Conservation (phyloP, 2,329 filamentous ascomycete species). For the Phyllosticta citriasiana region DNA sequence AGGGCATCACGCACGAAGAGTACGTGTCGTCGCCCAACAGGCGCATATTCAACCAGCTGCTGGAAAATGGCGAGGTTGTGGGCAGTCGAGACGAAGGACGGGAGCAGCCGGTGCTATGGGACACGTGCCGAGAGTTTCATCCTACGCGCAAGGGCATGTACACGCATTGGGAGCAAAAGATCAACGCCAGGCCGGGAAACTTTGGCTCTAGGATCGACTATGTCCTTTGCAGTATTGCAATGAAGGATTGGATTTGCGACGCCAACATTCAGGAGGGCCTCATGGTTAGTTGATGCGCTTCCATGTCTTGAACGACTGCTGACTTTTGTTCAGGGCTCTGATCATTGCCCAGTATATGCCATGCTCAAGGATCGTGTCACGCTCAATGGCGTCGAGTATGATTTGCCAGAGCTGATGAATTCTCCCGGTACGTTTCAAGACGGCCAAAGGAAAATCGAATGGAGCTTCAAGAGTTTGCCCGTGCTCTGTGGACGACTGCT, state of each 20-base stretch:
- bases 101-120: slow-evolving; percentile 65
- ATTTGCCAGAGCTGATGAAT: slow-evolving; percentile 68
- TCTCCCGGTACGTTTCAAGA: slow-evolving; percentile 59
- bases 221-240: slow-evolving; percentile 68
- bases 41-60: slow-evolving; percentile 74
- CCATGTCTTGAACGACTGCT: not conserved
- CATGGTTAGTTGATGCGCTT: slow-evolving; percentile 40
- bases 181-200: slow-evolving; percentile 92
- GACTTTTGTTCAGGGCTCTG: slow-evolving; percentile 55
- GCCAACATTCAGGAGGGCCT: slow-evolving; percentile 88
- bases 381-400: slow-evolving; percentile 37
- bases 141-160: slow-evolving; percentile 80
- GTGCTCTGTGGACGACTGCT: slow-evolving; percentile 73
- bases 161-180: slow-evolving; percentile 92
- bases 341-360: slow-evolving; percentile 90
- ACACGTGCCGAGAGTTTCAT: slow-evolving; percentile 75
- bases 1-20: slow-evolving; percentile 56
- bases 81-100: slow-evolving; percentile 58
- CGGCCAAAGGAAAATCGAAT: slow-evolving; percentile 57
- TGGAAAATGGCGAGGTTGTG: slow-evolving; percentile 60
- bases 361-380: slow-evolving; percentile 55
- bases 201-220: slow-evolving; percentile 92
- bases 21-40: slow-evolving; percentile 64
- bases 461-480: slow-evolving; percentile 56
- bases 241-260: slow-evolving; percentile 69